Base-by-base conservation (phyloP, 352 stramenopile species). In the Phytophthora uliginosa region DNA sequence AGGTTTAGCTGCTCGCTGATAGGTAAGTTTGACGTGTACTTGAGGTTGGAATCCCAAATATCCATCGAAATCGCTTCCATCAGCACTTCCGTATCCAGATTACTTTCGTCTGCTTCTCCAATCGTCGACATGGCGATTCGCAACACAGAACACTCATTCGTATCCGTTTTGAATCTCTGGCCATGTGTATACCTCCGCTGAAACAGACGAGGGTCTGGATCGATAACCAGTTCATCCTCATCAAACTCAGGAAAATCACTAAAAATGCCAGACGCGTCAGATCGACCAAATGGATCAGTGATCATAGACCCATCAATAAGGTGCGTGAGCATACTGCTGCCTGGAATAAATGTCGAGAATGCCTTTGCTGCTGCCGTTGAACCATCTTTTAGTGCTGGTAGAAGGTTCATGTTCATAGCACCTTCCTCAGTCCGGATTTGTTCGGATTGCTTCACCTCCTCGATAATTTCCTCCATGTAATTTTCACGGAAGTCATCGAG, bases 21-120 rank as follows among this genome's bases (percentile, higher is more conserved):
- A 5, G 87, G 86, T 13, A 95, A 69, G 59, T 94, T 95, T 13
- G 90, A 95, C 18, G 83, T 86, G 59, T 95, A 95, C 75, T 95
- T 95, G 45, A 96, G 77, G 24, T 91, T 89, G 12, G 85, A 88
- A 55, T 93, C 84, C 83, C 86, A 97, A 62, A 97, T 92, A 63
- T 95, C 88, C 78, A 91, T 94, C 15, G 90, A 90, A 51, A 97
- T 97, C 3, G 90, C 90, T 74, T 97, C 90, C 12, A 97, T 53
- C 3, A 97, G 61, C 9, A 97, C 88, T 70, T 97, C 90, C 0
- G 88, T 83, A 45, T 95, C 89, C 20, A 89, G 42, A 47, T 86
- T 82, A 17, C 69, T 87, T 70, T 83, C 81, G 33, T 91, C 83
- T 24, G 65, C 69, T 34, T 93, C 83, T 57, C 78, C 82, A 28